Base-by-base conservation (phyloP, 441 rosid species). In the Gossypium gossypioides region DNA sequence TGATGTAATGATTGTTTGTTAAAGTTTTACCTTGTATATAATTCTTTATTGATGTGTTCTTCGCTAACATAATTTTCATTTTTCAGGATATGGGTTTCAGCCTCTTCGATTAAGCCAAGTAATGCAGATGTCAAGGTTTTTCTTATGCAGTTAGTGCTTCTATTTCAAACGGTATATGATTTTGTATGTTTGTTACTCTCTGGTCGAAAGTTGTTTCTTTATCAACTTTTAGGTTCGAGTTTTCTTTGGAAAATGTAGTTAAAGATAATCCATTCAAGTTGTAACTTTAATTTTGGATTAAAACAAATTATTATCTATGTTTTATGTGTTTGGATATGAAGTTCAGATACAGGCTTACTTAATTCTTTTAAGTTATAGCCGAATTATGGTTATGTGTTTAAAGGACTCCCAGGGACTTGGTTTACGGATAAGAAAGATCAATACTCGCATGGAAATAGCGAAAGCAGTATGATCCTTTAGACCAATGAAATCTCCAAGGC, bases 81-180 rank as follows among this genome's bases (percentile, higher is more conserved):
- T 63, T 71, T 77, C 86, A 87, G 91, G 89, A 87, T 57, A 82
- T 87, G 91, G 89, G 91, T 34, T 85, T 87, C 85, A 84, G 91
- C 64, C 87, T 87, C 55, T 87, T 87, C 6, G 89, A 85, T 78
- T 87, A 84, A 81, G 60, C 29, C 54, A 16, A 52, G 48, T 9
- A 51, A 16, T 51, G 27, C 59, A 24, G 74, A 57, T 68, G 64
- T 68, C 61, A 51, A 71, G 60, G 44, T 44, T 44, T 71, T 58
- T 69, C 68, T 44, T 46, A 29, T 24, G 68, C 51, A 44, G 4
- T 19, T 62, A 61, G 72, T 51, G 52, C 21, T 21, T 51, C 58
- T 63, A 61, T 76, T 22, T 72, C 72, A 19, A 40, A 44, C 65
- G 22, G 71, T 73, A 71, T n/a, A 72, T 68, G 65, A 74, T 76